These are phyloP conservation scores for Elaphomyces granulatus DNA, from an alignment of 495 filamentous ascomycete species.

Conservation along the genomic window DNA sequence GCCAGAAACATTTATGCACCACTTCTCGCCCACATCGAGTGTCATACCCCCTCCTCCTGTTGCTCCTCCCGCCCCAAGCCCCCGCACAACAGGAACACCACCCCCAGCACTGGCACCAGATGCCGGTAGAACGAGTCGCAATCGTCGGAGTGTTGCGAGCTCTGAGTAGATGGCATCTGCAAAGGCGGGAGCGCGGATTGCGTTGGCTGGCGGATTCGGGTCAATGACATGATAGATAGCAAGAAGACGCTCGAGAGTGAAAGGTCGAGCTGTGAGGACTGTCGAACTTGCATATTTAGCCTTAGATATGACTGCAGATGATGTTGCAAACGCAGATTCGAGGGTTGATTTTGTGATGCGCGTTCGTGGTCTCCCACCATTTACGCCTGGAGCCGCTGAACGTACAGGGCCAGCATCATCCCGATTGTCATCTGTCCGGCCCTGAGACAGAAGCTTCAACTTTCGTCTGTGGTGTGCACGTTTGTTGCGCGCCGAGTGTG, in stretches of 20 bases:
- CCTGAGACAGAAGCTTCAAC: constrained; percentile 30
- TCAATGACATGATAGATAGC: constrained; percentile 75
- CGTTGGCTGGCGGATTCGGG: constrained; percentile 43
- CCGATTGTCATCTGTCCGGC: constrained; percentile 25
- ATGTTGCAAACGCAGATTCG: constrained; percentile 26
- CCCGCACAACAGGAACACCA: constrained; percentile 13
- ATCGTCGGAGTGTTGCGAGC: constrained; percentile 64
- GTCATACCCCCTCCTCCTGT: constrained; percentile 22
- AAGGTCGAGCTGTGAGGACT: constrained; percentile 63
- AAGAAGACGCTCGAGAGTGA: constrained; percentile 72
- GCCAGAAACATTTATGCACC: constrained; percentile 34
- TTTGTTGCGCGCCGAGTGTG: constrained; percentile 31
- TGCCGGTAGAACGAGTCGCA: constrained; percentile 56
- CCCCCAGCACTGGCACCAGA: constrained; percentile 28
- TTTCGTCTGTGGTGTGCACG: constrained; percentile 43
- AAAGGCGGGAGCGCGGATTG: constrained; percentile 31
- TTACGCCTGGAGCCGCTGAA: too few relatives aligned
- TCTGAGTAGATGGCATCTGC: constrained; percentile 53
- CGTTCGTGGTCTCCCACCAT: too few relatives aligned
- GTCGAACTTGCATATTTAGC: constrained; percentile 30
- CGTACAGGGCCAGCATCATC: too few relatives aligned
- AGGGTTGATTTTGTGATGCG: constrained; percentile 36
- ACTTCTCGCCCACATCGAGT: constrained; percentile 31
- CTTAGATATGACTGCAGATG: constrained; percentile 27
- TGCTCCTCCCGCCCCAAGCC: background rate